A percentile compares a stretch with the other conserved stretches of the same genome.
Conservation (phyloP, 2,329 filamentous ascomycete species). For the Alternaria alternata region DNA sequence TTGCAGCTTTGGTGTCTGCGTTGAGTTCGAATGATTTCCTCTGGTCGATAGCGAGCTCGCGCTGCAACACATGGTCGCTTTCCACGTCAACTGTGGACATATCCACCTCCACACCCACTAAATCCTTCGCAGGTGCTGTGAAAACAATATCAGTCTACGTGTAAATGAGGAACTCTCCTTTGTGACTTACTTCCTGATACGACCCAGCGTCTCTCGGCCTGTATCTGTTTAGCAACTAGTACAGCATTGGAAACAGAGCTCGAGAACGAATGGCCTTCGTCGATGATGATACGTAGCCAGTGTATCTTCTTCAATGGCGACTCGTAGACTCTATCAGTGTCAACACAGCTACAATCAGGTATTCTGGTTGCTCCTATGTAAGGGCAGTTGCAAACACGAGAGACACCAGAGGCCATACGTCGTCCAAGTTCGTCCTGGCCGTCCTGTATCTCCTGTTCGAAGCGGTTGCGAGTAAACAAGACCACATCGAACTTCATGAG, state of each 20-base stretch:
- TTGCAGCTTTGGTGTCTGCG: slow-evolving; percentile 57
- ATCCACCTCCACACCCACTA: slow-evolving; percentile 77
- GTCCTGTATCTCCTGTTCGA: slow-evolving; percentile 71
- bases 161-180: not conserved
- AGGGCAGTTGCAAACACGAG: slow-evolving; percentile 44
- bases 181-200: slow-evolving; percentile 72
- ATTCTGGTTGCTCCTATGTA: slow-evolving; percentile 56
- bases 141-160: slow-evolving; percentile 1
- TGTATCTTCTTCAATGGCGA: slow-evolving; percentile 75
- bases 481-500: slow-evolving; percentile 77
- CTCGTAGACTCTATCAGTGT: slow-evolving; percentile 55
- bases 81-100: slow-evolving; percentile 50
- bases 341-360: slow-evolving; percentile 56
- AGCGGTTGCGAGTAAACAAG: slow-evolving; percentile 76
- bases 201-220: slow-evolving; percentile 80
- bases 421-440: slow-evolving; percentile 58
- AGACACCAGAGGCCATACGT: slow-evolving; percentile 32
- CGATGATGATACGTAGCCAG: slow-evolving; percentile 88
- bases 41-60: slow-evolving; percentile 49
- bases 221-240: slow-evolving; percentile 62
- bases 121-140: slow-evolving; percentile 74
- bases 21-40: slow-evolving; percentile 50
- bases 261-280: slow-evolving; percentile 88
- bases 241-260: slow-evolving; percentile 69
- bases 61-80: slow-evolving; percentile 32